Evolutionary conservation across 2,329 filamentous ascomycete species (phyloP).

Genomic region (Hymenoscyphus linearis): DNA sequence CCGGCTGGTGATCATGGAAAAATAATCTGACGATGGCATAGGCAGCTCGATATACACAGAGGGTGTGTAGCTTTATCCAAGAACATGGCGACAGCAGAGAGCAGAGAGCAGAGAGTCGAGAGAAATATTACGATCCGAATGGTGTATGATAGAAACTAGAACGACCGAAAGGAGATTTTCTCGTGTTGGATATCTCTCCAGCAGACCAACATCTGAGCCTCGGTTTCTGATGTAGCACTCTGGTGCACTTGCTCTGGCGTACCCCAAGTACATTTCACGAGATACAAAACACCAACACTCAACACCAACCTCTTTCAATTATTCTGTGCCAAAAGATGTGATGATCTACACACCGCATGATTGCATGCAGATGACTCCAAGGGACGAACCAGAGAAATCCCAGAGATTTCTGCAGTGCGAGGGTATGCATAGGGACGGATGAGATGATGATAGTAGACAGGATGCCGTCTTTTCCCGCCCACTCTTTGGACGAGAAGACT

Average conservation of each 20-base stretch:
- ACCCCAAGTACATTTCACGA: background rate
- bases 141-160: background rate
- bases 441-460: background rate
- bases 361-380: background rate
- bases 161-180: background rate
- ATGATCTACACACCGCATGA: background rate
- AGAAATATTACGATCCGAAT: background rate
- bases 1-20: constrained; percentile 22
- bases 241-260: background rate
- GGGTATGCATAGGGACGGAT: background rate
- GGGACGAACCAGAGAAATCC: background rate
- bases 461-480: background rate
- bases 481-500: background rate
- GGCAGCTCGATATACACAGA: background rate
- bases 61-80: constrained; percentile 8
- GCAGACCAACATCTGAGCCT: background rate
- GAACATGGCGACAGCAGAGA: constrained; percentile 3
- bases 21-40: constrained; percentile 5
- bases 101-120: no score
- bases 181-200: background rate
- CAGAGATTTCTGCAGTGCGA: background rate
- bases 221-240: background rate
- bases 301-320: background rate
- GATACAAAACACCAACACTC: background rate
- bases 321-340: background rate